phyloP scores from a whole-genome alignment of 2,329 filamentous ascomycete species.

The Clonostachys rhizophaga region DNA sequence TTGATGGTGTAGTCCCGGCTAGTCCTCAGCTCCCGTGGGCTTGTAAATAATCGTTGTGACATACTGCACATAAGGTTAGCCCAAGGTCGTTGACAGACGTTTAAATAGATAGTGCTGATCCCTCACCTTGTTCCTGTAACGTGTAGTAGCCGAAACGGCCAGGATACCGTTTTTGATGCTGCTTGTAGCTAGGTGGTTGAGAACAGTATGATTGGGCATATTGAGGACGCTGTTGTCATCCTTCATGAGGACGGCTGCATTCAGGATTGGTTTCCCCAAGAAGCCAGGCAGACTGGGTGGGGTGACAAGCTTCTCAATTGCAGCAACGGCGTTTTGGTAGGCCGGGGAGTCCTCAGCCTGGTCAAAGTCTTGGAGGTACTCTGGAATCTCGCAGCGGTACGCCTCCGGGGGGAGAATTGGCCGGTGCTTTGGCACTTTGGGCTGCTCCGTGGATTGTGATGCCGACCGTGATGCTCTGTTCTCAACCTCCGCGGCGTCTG shows the following conservation, averaged over 20 bases:
- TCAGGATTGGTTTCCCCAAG: conserved; percentile 89
- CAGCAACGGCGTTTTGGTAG: conserved; percentile 70
- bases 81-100: background rate
- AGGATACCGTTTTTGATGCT: conserved; percentile 97
- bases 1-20: conserved; percentile 2
- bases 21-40: conserved; percentile 61
- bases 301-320: conserved; percentile 73
- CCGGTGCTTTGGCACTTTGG: conserved; percentile 40
- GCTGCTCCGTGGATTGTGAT: background rate
- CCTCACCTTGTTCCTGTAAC: conserved; percentile 88
- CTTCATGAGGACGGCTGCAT: conserved; percentile 87
- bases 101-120: background rate
- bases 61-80: conserved; percentile 54
- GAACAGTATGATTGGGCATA: conserved; percentile 93
- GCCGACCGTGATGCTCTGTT: conserved; percentile 1
- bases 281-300: conserved; percentile 88
- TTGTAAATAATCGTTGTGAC: conserved; percentile 98
- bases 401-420: conserved; percentile 48
- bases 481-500: conserved; percentile 20
- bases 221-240: conserved; percentile 96
- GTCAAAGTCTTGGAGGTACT: conserved; percentile 83
- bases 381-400: conserved; percentile 73
- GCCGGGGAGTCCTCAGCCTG: conserved; percentile 71
- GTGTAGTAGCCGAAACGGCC: conserved; percentile 93
- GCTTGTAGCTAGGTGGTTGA: conserved; percentile 95